Percentiles rank a stretch among this genome's conserved stretches.
These are phyloP conservation scores for Chaetothyriales sp. DNA, from an alignment of 2,329 filamentous ascomycete genomes.

Conservation along the genomic window DNA sequence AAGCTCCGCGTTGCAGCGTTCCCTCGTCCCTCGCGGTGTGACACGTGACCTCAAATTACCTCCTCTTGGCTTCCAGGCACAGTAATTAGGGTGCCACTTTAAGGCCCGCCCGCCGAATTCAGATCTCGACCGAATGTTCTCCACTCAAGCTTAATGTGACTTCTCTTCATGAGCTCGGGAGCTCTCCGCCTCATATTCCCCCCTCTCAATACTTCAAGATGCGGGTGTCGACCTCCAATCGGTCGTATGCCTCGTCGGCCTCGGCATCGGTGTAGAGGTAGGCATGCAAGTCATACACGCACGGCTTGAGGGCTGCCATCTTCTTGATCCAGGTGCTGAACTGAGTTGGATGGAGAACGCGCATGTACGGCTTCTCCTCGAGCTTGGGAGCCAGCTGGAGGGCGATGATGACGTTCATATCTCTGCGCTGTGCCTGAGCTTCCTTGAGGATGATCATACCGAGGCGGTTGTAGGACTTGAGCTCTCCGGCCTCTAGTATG, in stretches of 20 bases:
- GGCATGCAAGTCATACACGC: not conserved
- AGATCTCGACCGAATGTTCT: no score
- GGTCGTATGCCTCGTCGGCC: not conserved
- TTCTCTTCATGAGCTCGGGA: no score
- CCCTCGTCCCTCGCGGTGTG: no score
- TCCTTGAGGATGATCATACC: not conserved
- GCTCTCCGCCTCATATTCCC: no score
- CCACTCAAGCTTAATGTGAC: no score
- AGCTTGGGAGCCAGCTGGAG: conserved; percentile 1
- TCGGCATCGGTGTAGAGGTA: not conserved
- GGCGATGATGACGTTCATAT: not conserved
- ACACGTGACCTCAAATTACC: no score
- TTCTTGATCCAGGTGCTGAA: not conserved
- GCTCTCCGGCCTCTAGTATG: not conserved
- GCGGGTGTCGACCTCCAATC: not conserved
- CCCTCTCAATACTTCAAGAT: not conserved
- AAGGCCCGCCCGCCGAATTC: no score
- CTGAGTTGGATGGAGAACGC: not conserved
- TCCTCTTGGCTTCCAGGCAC: no score
- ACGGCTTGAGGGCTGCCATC: not conserved
- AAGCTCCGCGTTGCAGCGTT: no score
- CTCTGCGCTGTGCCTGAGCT: not conserved
- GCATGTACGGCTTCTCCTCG: not conserved
- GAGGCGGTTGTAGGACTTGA: not conserved
- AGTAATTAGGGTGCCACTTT: no score